A percentile compares a stretch with the other conserved stretches of the same genome.
Evolutionary conservation across 164 flowering plant species (phyloP).

Genomic region (Annona cherimola): DNA sequence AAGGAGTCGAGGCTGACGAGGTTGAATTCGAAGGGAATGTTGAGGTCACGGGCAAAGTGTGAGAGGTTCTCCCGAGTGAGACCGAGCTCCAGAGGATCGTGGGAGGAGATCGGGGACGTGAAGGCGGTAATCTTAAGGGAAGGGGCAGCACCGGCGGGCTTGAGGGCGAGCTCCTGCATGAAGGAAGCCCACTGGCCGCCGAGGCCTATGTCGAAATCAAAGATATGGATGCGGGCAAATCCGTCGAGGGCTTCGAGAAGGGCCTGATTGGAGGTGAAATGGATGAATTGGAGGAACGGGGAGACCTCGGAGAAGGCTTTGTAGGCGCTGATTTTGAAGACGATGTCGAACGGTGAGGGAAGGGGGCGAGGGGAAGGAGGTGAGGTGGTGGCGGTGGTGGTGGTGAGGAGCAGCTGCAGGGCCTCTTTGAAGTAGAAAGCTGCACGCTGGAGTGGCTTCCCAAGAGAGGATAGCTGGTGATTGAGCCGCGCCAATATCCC

Average conservation of each 20-base stretch:
- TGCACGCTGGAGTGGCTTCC: constrained; percentile 74
- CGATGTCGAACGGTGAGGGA: constrained; percentile 39
- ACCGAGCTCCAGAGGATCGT: constrained; percentile 51
- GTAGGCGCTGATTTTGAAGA: constrained; percentile 65
- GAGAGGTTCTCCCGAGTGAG: constrained; percentile 51
- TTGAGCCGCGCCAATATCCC: constrained; percentile 99
- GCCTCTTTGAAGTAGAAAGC: constrained; percentile 88
- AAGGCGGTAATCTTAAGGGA: constrained; percentile 66
- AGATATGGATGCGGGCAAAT: constrained; percentile 42
- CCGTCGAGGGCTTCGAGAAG: constrained; percentile 60
- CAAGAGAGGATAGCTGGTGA: constrained; percentile 88
- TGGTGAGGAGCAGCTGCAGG: constrained; percentile 44
- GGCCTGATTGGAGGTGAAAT: constrained; percentile 80
- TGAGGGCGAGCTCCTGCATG: constrained; percentile 69
- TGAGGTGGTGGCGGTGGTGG: constrained; percentile 13
- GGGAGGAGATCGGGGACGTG: constrained; percentile 36
- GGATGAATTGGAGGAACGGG: constrained; percentile 58
- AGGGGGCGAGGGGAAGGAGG: constrained; percentile 34
- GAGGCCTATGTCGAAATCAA: constrained; percentile 73
- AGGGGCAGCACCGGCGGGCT: constrained; percentile 31
- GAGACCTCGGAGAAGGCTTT: constrained; percentile 71
- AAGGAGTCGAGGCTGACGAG: constrained; percentile 47
- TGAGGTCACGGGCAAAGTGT: constrained; percentile 57
- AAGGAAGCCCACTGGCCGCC: constrained; percentile 92
- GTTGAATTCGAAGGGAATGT: constrained; percentile 48